phyloP scores from a whole-genome alignment of 345 rosid genomes.

The Cardamine occulta region DNA sequence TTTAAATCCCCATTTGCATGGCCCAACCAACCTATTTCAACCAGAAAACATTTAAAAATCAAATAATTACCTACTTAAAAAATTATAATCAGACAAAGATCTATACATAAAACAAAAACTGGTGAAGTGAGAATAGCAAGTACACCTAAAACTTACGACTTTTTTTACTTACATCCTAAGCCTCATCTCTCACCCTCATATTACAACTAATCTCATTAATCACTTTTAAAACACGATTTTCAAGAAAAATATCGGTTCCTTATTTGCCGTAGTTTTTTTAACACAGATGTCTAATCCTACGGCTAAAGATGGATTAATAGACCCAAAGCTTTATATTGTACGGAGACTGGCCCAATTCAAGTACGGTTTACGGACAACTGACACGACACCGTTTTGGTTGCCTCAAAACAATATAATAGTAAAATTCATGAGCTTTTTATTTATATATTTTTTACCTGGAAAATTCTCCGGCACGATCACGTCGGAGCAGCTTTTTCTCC shows the following conservation, averaged over 20 bases:
- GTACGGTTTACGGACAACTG: conserved; percentile 18
- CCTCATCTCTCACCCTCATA: conserved; percentile 21
- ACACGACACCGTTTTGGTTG: conserved; percentile 34
- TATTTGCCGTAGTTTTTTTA: conserved; percentile 27
- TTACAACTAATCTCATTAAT: conserved; percentile 39
- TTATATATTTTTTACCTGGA: conserved; percentile 55
- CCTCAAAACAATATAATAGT: not conserved
- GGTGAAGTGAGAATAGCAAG: conserved; percentile 41
- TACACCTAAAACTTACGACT: conserved; percentile 45
- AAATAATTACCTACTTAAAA: not conserved
- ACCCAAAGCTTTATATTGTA: conserved; percentile 31
- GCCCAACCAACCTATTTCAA: conserved; percentile 54
- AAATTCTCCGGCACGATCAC: conserved; percentile 58
- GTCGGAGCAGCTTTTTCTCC: conserved; percentile 81
- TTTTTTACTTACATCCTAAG: conserved; percentile 19
- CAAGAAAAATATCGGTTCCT: conserved; percentile 11
- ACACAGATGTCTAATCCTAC: conserved; percentile 46
- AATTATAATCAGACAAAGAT: conserved; percentile 19
- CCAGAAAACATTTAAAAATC: conserved; percentile 23
- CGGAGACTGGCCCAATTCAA: conserved; percentile 32
- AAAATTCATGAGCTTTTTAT: not conserved
- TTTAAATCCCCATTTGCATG: conserved; percentile 44
- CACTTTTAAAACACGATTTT: conserved; percentile 4
- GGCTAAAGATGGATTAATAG: conserved; percentile 24
- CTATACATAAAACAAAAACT: conserved; percentile 34